Percentiles rank a stretch among this genome's conserved stretches.
Conservation (phyloP, 495 filamentous ascomycete genomes). For the Trichoderma parareesei region DNA sequence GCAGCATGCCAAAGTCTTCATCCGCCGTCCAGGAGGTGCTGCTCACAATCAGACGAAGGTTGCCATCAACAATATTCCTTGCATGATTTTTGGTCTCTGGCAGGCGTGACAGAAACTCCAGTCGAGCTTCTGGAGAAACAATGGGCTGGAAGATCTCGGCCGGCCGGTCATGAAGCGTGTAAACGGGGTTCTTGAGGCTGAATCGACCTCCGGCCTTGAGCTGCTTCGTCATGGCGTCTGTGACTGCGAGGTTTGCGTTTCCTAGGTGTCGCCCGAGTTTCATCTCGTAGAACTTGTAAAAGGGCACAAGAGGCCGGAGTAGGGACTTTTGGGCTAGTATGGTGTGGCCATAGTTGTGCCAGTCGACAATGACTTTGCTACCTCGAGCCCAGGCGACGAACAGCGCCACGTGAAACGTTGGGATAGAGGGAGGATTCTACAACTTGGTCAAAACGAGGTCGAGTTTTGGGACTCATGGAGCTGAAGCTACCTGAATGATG, state of each 20-base stretch:
- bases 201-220: conserved; percentile 53
- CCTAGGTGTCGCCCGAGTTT: conserved; percentile 56
- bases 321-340: conserved; percentile 66
- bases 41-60: conserved; percentile 66
- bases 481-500: conserved; percentile 55
- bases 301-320: conserved; percentile 58
- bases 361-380: conserved; percentile 82
- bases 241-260: conserved; percentile 75
- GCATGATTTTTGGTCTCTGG: conserved; percentile 50
- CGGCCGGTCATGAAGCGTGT: conserved; percentile 80
- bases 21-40: conserved; percentile 95
- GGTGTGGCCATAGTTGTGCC: conserved; percentile 99
- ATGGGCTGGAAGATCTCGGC: conserved; percentile 74
- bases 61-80: conserved; percentile 45
- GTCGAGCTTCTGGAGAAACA: conserved; percentile 33
- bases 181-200: conserved; percentile 51
- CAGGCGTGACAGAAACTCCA: conserved; percentile 51
- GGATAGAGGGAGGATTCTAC: conserved; percentile 92
- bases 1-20: conserved; percentile 85
- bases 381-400: conserved; percentile 69
- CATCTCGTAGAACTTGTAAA: conserved; percentile 71
- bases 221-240: conserved; percentile 73
- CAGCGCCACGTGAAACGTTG: conserved; percentile 68
- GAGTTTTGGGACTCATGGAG: neutral
- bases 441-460: neutral